Base-by-base conservation (phyloP, 169 alveolate species). In the Besnoitia besnoiti region DNA sequence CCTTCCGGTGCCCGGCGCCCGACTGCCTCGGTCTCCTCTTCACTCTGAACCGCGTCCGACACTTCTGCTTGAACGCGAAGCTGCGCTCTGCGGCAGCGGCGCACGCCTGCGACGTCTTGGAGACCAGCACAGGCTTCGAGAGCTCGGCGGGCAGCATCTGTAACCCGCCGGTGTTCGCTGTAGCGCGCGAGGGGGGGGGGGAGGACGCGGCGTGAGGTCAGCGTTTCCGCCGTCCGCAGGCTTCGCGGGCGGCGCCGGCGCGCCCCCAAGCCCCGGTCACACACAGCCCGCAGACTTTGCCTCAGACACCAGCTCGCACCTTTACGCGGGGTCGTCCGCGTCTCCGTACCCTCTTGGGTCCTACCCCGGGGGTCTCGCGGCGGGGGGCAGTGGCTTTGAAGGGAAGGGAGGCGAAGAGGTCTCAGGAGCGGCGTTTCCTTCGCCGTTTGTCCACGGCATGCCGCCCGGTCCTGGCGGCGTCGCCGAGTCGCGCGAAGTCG, bases 1-100 rank as follows among this genome's bases (percentile, higher is more conserved):
- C 40, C 55, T 77, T 77, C 87, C 49, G 55, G 35, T 77, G 87
- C 87, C 44, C 87, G 40, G 87, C n/a, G 87, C 49, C 87, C 33
- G 87, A 77, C 87, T 77, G 87, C 35, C 87, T 77, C 10, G 50
- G 61, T 39, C 59, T 77, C 3, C 59, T 77, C 40, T 77, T 39
- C 55, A 77, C 87, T 7, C 87, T 77, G 61, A 77, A 77, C 37
- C 87, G 87, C 61, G 87, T 77, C 37, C 49, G 87, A 0, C 87
- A 19, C 19, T 77, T 77, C 37, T 77, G 87, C 35, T 19, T 77
- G 87, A 37, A 77, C 59, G 87, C 87, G 40, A 77, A 77, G 37
- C 37, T 42, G 39, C 55, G 59, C 50, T 27, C 33, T 4, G 40
- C 87, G n/a, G 87, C 87, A 1, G 27, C 55, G 59, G 55, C 50